phyloP scores from a whole-genome alignment of 2,329 filamentous ascomycete species.

The Fusarium zealandicum region DNA sequence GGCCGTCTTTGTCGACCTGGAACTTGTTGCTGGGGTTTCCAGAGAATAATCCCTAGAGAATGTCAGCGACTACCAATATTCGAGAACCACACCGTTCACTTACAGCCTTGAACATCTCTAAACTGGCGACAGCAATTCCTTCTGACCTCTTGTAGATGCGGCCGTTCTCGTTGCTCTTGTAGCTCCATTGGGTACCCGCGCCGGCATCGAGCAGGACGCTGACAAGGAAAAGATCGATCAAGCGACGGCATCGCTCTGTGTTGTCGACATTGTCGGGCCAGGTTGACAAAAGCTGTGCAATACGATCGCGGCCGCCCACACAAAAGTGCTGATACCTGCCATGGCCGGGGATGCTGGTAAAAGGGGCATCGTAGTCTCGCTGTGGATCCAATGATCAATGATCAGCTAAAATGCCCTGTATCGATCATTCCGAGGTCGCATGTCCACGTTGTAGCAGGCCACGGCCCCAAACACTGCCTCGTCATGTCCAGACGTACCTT shows the following conservation, averaged over 20 bases:
- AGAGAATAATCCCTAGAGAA: slow-evolving; percentile 76
- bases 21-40: slow-evolving; percentile 81
- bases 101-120: slow-evolving; percentile 90
- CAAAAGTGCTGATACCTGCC: slow-evolving; percentile 85
- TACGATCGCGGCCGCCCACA: slow-evolving; percentile 77
- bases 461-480: too few relatives aligned
- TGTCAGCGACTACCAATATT: slow-evolving; percentile 26
- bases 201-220: slow-evolving; percentile 88
- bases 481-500: slow-evolving; percentile 67
- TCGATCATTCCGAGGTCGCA: neutral
- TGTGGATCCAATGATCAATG: slow-evolving; percentile 36
- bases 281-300: slow-evolving; percentile 73
- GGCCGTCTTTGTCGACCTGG: slow-evolving; percentile 85
- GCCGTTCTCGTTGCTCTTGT: slow-evolving; percentile 89
- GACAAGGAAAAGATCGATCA: slow-evolving; percentile 80
- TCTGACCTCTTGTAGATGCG: slow-evolving; percentile 85
- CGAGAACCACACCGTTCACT: slow-evolving; percentile 30
- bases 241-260: slow-evolving; percentile 75
- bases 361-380: slow-evolving; percentile 64
- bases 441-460: neutral
- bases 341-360: slow-evolving; percentile 78
- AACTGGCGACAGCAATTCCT: slow-evolving; percentile 76
- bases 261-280: slow-evolving; percentile 75
- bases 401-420: slow-evolving; percentile 9
- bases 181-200: slow-evolving; percentile 88